These are phyloP conservation scores for Talaromyces liani DNA, from an alignment of 495 filamentous ascomycete species.

Conservation along the genomic window DNA sequence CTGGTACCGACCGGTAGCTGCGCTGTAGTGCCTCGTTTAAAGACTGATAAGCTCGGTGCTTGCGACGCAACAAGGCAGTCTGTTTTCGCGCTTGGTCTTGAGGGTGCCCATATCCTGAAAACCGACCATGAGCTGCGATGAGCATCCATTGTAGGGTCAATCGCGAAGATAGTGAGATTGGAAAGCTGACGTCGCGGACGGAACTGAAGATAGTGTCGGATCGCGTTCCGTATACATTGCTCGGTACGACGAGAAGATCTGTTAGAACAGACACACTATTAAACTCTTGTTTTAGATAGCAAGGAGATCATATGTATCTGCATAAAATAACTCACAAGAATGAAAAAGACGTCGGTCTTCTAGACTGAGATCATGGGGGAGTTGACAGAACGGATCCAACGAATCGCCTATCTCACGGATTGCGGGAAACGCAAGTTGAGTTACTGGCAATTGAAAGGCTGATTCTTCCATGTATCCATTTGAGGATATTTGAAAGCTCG, in stretches of 20 bases:
- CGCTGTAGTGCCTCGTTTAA: background rate
- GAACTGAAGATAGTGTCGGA: slow-evolving; percentile 1
- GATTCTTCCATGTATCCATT: background rate
- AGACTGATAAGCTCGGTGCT: background rate
- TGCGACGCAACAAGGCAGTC: background rate
- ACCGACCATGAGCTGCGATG: background rate
- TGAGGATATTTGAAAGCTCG: background rate
- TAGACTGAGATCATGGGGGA: background rate
- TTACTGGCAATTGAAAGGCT: background rate
- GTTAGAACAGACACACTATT: too few relatives aligned
- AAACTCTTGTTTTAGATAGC: too few relatives aligned
- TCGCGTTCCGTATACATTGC: slow-evolving; percentile 1
- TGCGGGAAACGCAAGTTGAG: background rate
- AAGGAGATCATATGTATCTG: too few relatives aligned
- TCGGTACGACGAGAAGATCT: background rate
- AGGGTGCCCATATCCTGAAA: background rate
- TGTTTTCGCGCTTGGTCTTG: background rate
- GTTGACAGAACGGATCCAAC: background rate
- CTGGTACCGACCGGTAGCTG: background rate
- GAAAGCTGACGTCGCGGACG: slow-evolving; percentile 4
- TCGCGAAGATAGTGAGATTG: background rate
- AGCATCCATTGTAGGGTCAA: slow-evolving; percentile 5
- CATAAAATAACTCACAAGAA: background rate
- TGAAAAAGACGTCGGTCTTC: slow-evolving; percentile 1
- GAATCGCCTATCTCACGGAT: background rate